Conservation (phyloP, 495 filamentous ascomycete species). For the Xylaria palmicola region DNA sequence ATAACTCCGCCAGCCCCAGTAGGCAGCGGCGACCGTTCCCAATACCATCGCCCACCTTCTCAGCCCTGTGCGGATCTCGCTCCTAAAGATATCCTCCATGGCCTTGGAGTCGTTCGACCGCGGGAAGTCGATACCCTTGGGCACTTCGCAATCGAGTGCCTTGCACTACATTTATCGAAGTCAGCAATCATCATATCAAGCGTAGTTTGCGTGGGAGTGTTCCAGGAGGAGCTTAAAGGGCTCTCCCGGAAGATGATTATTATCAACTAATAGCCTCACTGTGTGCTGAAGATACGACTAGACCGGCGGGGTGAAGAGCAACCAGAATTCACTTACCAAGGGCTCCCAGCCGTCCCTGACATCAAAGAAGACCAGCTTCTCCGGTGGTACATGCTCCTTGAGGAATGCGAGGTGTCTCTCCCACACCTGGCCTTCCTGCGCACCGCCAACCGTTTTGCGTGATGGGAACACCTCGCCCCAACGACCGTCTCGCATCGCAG, state of each 20-base stretch:
- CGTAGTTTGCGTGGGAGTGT: not conserved
- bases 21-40: not conserved
- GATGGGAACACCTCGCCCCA: constrained; percentile 23
- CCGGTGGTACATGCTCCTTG: constrained; percentile 22
- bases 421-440: constrained; percentile 19
- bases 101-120: constrained; percentile 22
- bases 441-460: constrained; percentile 12
- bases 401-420: constrained; percentile 24
- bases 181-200: not conserved
- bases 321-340: not conserved
- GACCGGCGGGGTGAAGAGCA: not conserved
- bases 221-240: not conserved
- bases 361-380: constrained; percentile 28
- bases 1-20: constrained; percentile 10
- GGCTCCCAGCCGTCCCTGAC: constrained; percentile 28
- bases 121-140: constrained; percentile 23
- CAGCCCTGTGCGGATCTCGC: constrained; percentile 17
- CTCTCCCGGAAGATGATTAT: not conserved
- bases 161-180: constrained; percentile 8
- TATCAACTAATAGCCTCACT: too few species aligned
- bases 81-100: constrained; percentile 22
- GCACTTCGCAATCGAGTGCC: constrained; percentile 21
- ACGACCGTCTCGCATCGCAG: constrained; percentile 20
- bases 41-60: constrained; percentile 23
- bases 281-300: not conserved